Base-by-base conservation (phyloP, 2,329 filamentous ascomycete genomes). In the Alternaria gansuensis region DNA sequence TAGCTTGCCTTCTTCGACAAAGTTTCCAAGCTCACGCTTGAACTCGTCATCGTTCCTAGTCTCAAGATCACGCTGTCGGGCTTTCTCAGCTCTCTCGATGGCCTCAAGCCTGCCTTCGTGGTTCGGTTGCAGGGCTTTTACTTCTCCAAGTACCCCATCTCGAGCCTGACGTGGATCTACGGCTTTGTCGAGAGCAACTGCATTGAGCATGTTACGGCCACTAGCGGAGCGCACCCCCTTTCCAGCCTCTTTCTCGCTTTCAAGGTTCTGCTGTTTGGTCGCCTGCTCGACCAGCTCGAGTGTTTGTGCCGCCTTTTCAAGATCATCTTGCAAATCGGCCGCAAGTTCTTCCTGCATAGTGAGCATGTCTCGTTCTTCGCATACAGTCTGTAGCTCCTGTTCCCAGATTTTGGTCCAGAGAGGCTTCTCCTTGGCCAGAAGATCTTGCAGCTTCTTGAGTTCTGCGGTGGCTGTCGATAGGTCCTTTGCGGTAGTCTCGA, bases 321-420 rank as follows among this genome's bases (percentile, higher is more conserved):
- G 83, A 80, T 99, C 95, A 73, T 97, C 93, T 72, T 95, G 88
- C 63, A 99, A 81, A 81, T 99, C 95, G 43, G 93, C 88, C 65
- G 94, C 90, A 63, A 99, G 86, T 70, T 98, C 95, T 81, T 99
- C 95, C 82, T 97, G 94, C 83, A 98, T 90, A 49, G 93, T 95
- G 68, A 99, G 86, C 78, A 97, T 89, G 74, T 98, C 94, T 66
- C 93, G 88, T 73, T 97, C 95, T 75, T 96, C 93, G 80, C 95
- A 98, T 3, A 99, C 94, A 51, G 94, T 89, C 77, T 98, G 92
- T 44, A 99, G 83, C 77, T 98, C 93, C 79, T 96, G 93, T 85
- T 98, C 94, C 95, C 95, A 99, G 65, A 98, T 96, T 86, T 97
- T 97, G 54, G 93, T 97, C 94, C 95, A 99, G 57, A 97, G 84